These are phyloP conservation scores for Alternaria ventricosa DNA, from an alignment of 2,329 filamentous ascomycete genomes.

Conservation along the genomic window DNA sequence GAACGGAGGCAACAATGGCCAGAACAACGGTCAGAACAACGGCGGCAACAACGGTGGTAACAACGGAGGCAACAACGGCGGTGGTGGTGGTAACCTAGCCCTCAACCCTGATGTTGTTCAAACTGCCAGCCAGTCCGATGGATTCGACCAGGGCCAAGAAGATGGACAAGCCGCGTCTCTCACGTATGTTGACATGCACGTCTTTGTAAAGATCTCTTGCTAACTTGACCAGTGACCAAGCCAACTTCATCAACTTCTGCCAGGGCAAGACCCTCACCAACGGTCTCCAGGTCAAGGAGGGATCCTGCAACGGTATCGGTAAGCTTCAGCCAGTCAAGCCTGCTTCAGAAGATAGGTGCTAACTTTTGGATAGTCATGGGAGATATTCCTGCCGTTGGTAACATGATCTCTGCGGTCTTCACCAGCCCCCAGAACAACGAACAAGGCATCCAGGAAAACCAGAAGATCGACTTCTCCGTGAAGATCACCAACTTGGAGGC, in stretches of 20 bases:
- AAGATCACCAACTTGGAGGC: constrained; percentile 59
- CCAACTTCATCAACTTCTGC: constrained; percentile 69
- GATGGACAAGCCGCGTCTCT: constrained; percentile 53
- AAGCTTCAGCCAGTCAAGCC: constrained; percentile 18
- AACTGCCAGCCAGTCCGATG: constrained; percentile 49
- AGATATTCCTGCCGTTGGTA: constrained; percentile 57
- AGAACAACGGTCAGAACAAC: constrained; percentile 22
- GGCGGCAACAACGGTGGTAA: not conserved
- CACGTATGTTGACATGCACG: constrained; percentile 47
- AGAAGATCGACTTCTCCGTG: constrained; percentile 57
- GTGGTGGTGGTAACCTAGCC: constrained; percentile 24
- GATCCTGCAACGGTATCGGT: constrained; percentile 64
- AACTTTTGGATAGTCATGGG: constrained; percentile 57
- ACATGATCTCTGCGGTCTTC: constrained; percentile 65
- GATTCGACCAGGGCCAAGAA: constrained; percentile 48
- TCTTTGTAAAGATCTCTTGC: not conserved
- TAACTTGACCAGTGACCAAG: constrained; percentile 49
- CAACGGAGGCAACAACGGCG: constrained; percentile 9
- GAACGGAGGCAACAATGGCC: constrained; percentile 23
- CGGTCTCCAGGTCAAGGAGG: constrained; percentile 57
- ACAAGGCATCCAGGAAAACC: constrained; percentile 44
- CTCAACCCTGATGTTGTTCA: constrained; percentile 54
- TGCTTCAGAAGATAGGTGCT: not conserved
- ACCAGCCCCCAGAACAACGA: constrained; percentile 53
- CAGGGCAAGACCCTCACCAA: constrained; percentile 62